Percentiles rank a stretch among this genome's conserved stretches.
Evolutionary conservation across 148 eudicot species (phyloP).

Genomic region (Limonium bicolor): DNA sequence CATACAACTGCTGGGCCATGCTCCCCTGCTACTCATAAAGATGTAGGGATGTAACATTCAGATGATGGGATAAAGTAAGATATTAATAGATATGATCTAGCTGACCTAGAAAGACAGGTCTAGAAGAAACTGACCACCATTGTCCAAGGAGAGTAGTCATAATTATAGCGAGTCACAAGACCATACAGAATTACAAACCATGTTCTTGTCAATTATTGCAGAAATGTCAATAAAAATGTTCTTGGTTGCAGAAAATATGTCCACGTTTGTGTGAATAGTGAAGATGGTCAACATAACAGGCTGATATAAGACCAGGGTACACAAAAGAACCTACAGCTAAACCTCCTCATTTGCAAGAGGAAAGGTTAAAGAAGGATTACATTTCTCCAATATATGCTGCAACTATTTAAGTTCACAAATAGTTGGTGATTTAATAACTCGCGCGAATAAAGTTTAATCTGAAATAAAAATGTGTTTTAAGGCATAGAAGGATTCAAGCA

Average conservation of each 20-base stretch:
- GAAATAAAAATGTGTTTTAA: too few species aligned
- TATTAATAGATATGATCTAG: not conserved
- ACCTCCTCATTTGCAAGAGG: too few species aligned
- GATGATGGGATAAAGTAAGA: conserved; percentile 1
- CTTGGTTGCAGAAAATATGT: not conserved
- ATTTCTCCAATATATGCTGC: not conserved
- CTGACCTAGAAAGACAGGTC: not conserved
- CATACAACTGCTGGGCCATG: not conserved
- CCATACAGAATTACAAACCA: not conserved
- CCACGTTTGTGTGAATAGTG: not conserved
- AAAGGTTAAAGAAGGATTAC: too few species aligned
- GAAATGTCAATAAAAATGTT: not conserved
- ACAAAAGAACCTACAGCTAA: not conserved
- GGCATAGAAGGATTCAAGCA: too few species aligned
- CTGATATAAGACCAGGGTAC: not conserved
- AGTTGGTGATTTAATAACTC: not conserved
- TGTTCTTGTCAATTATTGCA: not conserved
- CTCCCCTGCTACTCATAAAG: conserved; percentile 3
- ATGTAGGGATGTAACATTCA: not conserved
- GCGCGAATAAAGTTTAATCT: too few species aligned
- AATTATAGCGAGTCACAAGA: conserved; percentile 1
- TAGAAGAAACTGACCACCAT: not conserved
- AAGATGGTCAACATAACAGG: not conserved
- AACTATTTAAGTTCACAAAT: not conserved
- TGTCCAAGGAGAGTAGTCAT: not conserved